phyloP scores from a whole-genome alignment of 1,284 basidiomycete genomes.

The Gymnopus androsaceus region DNA sequence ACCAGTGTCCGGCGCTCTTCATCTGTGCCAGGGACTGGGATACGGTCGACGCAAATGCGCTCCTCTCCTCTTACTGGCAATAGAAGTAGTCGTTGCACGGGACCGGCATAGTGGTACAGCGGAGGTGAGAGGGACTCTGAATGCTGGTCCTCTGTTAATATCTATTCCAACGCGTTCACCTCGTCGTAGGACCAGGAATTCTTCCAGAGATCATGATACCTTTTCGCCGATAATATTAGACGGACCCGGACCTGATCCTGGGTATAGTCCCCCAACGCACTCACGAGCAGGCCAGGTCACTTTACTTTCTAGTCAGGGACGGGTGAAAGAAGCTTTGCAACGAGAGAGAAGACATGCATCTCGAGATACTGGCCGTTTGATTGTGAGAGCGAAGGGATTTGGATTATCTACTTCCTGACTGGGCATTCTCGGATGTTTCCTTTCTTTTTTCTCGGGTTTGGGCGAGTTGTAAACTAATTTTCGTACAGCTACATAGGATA shows the following conservation, averaged over 20 bases:
- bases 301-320: constrained; percentile 6
- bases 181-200: neutral
- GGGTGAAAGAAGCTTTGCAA: constrained; percentile 11
- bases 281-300: constrained; percentile 14
- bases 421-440: neutral
- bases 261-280: constrained; percentile 14
- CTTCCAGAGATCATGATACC: neutral
- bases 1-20: neutral
- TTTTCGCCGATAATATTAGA: neutral
- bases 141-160: neutral
- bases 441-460: neutral
- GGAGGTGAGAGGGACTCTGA: neutral
- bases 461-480: no score
- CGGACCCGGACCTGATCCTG: neutral
- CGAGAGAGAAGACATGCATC: constrained; percentile 10
- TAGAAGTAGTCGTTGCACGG: neutral
- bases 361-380: neutral
- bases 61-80: neutral
- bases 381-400: neutral
- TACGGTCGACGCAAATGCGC: neutral
- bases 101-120: neutral
- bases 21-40: neutral
- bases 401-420: no score
- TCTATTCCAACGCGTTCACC: neutral
- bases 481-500: no score